Percentiles rank a stretch among this genome's conserved stretches.
Conservation (phyloP, 306 rosid species). For the Cicer arietinum region DNA sequence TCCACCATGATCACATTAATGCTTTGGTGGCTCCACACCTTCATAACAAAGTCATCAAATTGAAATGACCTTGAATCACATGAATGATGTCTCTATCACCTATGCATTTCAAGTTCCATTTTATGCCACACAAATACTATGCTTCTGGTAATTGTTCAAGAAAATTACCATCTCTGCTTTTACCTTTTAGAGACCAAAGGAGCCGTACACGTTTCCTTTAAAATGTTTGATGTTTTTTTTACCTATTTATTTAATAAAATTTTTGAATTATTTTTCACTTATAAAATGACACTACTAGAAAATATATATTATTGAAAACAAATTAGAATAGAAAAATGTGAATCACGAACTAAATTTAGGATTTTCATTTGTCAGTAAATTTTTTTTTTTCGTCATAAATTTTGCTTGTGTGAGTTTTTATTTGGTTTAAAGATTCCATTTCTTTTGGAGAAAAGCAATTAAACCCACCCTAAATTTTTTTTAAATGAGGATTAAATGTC, state of each 20-base stretch:
- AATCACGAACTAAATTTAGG: too few relatives aligned
- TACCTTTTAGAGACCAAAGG: slow-evolving; percentile 30
- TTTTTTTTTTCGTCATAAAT: too few relatives aligned
- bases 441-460: too few relatives aligned
- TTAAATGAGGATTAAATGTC: too few relatives aligned
- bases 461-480: too few relatives aligned
- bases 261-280: not conserved
- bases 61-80: slow-evolving; percentile 33
- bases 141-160: not conserved
- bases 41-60: slow-evolving; percentile 43
- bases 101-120: slow-evolving; percentile 40
- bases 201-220: not conserved
- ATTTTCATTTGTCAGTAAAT: too few relatives aligned
- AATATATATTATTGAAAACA: too few relatives aligned
- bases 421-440: too few relatives aligned
- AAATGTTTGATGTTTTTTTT: too few relatives aligned
- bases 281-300: not conserved
- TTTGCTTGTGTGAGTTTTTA: too few relatives aligned
- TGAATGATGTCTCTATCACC: slow-evolving; percentile 43
- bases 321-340: too few relatives aligned
- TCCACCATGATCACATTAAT: not conserved
- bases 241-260: too few relatives aligned
- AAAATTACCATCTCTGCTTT: slow-evolving; percentile 16
- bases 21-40: slow-evolving; percentile 42
- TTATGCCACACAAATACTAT: slow-evolving; percentile 46